Base-by-base conservation (phyloP, 2,329 filamentous ascomycete genomes). In the Remersonia thermophila region DNA sequence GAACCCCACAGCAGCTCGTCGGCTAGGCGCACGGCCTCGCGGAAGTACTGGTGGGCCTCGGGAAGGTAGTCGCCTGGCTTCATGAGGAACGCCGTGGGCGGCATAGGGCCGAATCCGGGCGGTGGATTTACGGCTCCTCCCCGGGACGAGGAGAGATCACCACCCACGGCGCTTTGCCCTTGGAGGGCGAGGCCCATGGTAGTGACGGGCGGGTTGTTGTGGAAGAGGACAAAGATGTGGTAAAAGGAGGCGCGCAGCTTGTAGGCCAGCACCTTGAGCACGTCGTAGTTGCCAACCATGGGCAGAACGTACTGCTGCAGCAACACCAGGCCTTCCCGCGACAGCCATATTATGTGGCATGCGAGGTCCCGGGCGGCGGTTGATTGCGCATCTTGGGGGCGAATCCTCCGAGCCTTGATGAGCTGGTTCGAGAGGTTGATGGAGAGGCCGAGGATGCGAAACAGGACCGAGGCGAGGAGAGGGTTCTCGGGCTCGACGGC, bases 161-260 rank as follows among this genome's bases (percentile, higher is more conserved):
- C 47, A 7, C 50, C 47, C 20, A 46, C 39, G 7, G 54, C 50
- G 4, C 52, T 44, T 5, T 42, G 56, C 11, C 56, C 59, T 32
- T 62, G 55, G 43, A 65, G 62, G 4, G 27, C 27, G 40, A 71
- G 62, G 14, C 69, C 69, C 51, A 74, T 68, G 26, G 69, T 64
- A 30, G 77, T 79, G 38, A 94, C 73, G 0, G 80, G 70, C 0
- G 89, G 89, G 36, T 84, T 77, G 59, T 95, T 95, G 63, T 95
- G 85, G 54, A 95, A 96, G 10, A 96, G 71, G 36, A 93, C 91
- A 56, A 94, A 94, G 47, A 98, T 85, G 61, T 98, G 89, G 51
- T 93, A 91, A 55, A 96, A 93, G 14, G 85, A 93, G 12, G 91
- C 91, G 41, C 85, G 79, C 11, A 98, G 70, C 59, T 96, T 98